Base-by-base conservation (phyloP, 2,329 filamentous ascomycete genomes). In the Phialophora expanda region DNA sequence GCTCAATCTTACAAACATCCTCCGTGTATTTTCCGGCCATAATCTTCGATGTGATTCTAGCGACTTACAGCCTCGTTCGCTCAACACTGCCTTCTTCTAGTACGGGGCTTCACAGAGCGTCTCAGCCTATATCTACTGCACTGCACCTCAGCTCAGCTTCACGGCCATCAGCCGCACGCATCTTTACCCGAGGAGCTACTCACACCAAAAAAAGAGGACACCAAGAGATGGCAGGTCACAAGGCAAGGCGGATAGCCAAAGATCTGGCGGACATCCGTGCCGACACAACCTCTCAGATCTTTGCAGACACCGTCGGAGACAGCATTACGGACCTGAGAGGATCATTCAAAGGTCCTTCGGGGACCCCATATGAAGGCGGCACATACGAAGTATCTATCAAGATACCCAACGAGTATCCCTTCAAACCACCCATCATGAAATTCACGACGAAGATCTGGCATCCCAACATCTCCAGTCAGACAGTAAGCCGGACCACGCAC, bases 381-480 rank as follows among this genome's bases (percentile, higher is more conserved):
- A 89, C 85, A 30, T 99, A 88, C 77, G 79, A 85, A 17, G 87
- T 99, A 71, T 91, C 97, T 74, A 95, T 99, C 73, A 86, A 85
- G 73, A 95, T 99, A 61, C 93, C 94, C 0, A 86, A 86, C 68
- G 90, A 91, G 72, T 99, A 99, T 75, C 95, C 95, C 0, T 99
- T 99, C 82, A 90, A 93, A 73, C 92, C 94, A 3, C 95, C 95
- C 4, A 78, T 87, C 66, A 98, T 99, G 90, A 90, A 87, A 73
- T 98, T 98, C 75, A 86, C 90, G 70, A 99, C 95, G 70, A 93
- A 90, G 78, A 90, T 98, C 73, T 99, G 93, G 93, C 95, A 99
- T 78, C 95, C 95, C 38, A 99, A 99, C 76, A 87, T 99, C 80
- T 96, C 91, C 84, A 94, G 90, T 74, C 90, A 95, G 76, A 97